Conservation (phyloP, 345 rosid genomes). For the Eucalyptus victrix region DNA sequence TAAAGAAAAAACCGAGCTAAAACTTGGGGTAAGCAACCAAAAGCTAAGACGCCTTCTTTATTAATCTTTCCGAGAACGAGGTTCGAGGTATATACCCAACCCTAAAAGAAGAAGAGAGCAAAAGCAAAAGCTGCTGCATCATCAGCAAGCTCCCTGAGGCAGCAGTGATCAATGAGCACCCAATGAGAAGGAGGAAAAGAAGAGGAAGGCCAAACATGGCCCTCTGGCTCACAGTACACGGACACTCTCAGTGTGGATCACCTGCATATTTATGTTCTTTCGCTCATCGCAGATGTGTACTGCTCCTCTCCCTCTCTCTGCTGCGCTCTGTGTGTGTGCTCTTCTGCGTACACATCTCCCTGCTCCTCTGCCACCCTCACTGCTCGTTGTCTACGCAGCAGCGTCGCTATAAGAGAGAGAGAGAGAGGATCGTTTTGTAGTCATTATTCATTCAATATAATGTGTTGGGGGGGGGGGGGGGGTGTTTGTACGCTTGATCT, state of each 20-base stretch:
- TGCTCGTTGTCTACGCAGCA: not conserved
- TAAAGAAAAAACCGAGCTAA: not conserved
- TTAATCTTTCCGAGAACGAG: not conserved
- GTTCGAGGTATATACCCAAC: not conserved
- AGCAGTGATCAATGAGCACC: not conserved
- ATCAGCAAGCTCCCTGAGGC: not conserved
- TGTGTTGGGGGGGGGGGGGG: not conserved
- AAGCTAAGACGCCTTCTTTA: not conserved
- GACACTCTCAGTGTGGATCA: not conserved
- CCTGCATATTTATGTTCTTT: not conserved
- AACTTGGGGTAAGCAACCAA: not conserved
- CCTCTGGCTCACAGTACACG: not conserved
- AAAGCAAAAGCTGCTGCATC: not conserved
- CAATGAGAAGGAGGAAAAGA: not conserved
- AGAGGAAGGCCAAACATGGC: not conserved
- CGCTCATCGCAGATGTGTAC: not conserved
- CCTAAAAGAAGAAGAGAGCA: not conserved
- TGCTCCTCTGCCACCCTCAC: not conserved
- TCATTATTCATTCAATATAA: not conserved
- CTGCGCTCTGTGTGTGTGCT: not conserved
- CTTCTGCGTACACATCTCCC: not conserved
- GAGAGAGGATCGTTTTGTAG: not conserved
- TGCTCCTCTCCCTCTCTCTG: not conserved
- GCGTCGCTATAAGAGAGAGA: not conserved
- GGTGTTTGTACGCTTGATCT: not conserved